These are phyloP conservation scores for Thelephora terrestris DNA, from an alignment of 1,284 basidiomycete species.

Conservation along the genomic window DNA sequence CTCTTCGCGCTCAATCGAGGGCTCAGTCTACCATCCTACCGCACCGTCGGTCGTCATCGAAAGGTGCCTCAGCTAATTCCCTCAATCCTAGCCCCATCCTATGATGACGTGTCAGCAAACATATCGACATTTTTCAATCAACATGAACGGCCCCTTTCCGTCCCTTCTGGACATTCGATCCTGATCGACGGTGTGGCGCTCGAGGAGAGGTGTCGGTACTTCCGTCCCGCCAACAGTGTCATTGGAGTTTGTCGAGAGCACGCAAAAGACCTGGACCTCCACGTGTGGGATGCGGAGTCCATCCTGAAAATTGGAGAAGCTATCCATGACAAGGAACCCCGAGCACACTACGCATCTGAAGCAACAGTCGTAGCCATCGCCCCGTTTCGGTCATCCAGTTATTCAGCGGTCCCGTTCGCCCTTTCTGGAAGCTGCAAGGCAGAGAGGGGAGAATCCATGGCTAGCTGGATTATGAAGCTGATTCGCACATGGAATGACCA, in stretches of 20 bases:
- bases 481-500: slow-evolving; percentile 1
- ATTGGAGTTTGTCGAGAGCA: slow-evolving; percentile 17
- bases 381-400: slow-evolving; percentile 3
- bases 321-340: slow-evolving; percentile 1
- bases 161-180: slow-evolving; percentile 3
- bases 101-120: slow-evolving; percentile 3
- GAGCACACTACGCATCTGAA: slow-evolving; percentile 11
- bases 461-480: background rate
- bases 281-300: slow-evolving; percentile 3
- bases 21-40: slow-evolving; percentile 11
- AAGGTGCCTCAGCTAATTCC: slow-evolving; percentile 12
- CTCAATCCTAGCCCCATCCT: slow-evolving; percentile 5
- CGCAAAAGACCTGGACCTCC: slow-evolving; percentile 2
- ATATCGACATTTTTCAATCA: slow-evolving; percentile 3
- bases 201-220: slow-evolving; percentile 12
- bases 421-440: slow-evolving; percentile 10
- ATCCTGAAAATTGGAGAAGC: slow-evolving; percentile 3
- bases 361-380: slow-evolving; percentile 9
- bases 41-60: slow-evolving; percentile 6
- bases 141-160: slow-evolving; percentile 9
- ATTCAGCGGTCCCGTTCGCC: slow-evolving; percentile 8
- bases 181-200: slow-evolving; percentile 15
- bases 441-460: slow-evolving; percentile 4
- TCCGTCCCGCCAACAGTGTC: slow-evolving; percentile 9
- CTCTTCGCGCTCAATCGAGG: slow-evolving; percentile 14